Percentiles rank a stretch among this genome's conserved stretches.
phyloP scores from a whole-genome alignment of 228 moss, liverwort and hornwort genomes.

The Sphagnum magellanicum region DNA sequence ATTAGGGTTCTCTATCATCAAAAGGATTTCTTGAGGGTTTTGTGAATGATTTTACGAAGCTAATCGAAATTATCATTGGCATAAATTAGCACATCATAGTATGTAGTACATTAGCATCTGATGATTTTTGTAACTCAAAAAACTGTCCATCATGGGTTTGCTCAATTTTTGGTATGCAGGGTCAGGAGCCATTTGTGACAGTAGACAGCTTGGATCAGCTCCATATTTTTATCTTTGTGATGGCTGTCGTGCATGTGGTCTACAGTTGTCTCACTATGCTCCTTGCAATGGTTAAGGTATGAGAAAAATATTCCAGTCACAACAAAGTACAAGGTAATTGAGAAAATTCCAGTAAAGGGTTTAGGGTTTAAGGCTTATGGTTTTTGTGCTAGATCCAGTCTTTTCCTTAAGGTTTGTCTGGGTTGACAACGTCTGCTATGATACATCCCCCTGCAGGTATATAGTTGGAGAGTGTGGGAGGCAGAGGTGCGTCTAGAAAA shows the following conservation, averaged over 20 bases:
- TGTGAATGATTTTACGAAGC: too few relatives aligned
- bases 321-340: not conserved
- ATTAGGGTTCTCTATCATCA: too few relatives aligned
- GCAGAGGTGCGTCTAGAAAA: constrained; percentile 33
- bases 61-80: too few relatives aligned
- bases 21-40: too few relatives aligned
- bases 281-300: constrained; percentile 10
- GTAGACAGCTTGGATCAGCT: constrained; percentile 56
- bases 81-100: too few relatives aligned
- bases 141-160: not conserved
- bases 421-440: too few relatives aligned
- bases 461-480: constrained; percentile 68
- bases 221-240: constrained; percentile 76
- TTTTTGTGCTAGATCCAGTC: too few relatives aligned
- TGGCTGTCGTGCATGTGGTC: constrained; percentile 60
- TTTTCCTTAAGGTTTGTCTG: too few relatives aligned
- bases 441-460: constrained; percentile 25
- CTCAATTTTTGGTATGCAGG: constrained; percentile 23
- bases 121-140: not conserved
- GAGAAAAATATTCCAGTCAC: not conserved
- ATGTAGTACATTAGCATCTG: not conserved
- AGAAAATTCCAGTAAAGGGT: too few relatives aligned
- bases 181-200: constrained; percentile 54
- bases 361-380: too few relatives aligned
- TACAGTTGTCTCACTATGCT: constrained; percentile 66